These are phyloP conservation scores for Psidium friedrichsthalianum DNA, from an alignment of 345 rosid species.

Conservation along the genomic window DNA sequence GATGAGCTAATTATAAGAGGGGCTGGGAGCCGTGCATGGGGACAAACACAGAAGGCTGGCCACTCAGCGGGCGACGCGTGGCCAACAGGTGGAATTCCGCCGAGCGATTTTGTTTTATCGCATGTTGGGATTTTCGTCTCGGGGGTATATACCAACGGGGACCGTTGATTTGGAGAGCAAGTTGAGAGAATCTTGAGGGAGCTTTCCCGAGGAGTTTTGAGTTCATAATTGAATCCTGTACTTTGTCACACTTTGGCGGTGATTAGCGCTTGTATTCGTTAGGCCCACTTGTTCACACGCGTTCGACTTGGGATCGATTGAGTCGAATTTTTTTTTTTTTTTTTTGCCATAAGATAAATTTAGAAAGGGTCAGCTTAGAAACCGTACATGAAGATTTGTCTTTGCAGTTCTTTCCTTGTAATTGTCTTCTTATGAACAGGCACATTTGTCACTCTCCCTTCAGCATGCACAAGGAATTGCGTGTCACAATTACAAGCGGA, in stretches of 20 bases:
- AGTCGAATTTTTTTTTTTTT: not conserved
- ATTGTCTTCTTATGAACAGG: not conserved
- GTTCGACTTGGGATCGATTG: not conserved
- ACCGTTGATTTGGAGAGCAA: not conserved
- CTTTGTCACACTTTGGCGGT: not conserved
- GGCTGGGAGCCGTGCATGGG: not conserved
- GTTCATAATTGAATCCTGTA: not conserved
- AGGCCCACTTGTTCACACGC: not conserved
- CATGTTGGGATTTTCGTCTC: not conserved
- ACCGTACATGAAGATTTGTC: not conserved
- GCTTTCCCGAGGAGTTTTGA: not conserved
- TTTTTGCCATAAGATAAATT: not conserved
- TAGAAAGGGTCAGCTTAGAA: not conserved
- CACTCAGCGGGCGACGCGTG: conserved; percentile 16
- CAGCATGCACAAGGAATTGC: not conserved
- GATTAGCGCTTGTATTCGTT: not conserved
- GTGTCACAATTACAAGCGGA: not conserved
- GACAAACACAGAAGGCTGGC: conserved; percentile 1
- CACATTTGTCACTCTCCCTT: no score
- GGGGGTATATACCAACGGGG: not conserved
- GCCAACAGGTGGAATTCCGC: not conserved
- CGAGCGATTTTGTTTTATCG: conserved; percentile 20
- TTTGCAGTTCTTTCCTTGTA: not conserved
- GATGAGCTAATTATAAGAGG: not conserved
- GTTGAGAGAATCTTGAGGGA: not conserved